Conservation (phyloP, 768 basidiomycete genomes). For the Boletus insuetus region DNA sequence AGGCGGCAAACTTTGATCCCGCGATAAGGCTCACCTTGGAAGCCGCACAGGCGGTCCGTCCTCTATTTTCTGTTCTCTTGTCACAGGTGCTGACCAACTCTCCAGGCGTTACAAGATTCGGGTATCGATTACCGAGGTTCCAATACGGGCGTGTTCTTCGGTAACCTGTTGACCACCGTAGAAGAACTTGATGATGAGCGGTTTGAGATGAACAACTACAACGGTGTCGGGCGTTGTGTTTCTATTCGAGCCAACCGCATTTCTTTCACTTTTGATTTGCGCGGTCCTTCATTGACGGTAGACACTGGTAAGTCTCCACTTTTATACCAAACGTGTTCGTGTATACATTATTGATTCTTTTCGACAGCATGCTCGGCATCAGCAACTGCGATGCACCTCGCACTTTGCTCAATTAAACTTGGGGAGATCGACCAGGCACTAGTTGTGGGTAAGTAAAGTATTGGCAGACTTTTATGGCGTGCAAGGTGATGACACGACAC, state of each 20-base stretch:
- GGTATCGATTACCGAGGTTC: constrained; percentile 44
- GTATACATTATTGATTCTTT: not conserved
- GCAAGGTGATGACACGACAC: not conserved
- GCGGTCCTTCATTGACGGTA: constrained; percentile 47
- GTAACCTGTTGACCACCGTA: constrained; percentile 29
- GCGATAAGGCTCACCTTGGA: constrained; percentile 32
- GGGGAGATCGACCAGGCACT: constrained; percentile 50
- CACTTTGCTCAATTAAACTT: constrained; percentile 39
- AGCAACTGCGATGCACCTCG: constrained; percentile 47
- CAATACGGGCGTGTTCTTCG: constrained; percentile 42
- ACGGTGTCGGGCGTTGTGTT: constrained; percentile 30
- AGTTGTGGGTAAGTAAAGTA: constrained; percentile 28
- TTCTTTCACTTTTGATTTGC: constrained; percentile 36
- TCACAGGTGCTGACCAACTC: not conserved
- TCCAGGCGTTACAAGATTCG: constrained; percentile 41
- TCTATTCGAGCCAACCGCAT: constrained; percentile 33
- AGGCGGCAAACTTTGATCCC: constrained; percentile 31
- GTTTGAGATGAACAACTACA: constrained; percentile 26
- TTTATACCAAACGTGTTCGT: not conserved
- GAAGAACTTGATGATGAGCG: constrained; percentile 30
- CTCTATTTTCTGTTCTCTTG: not conserved
- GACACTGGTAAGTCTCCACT: constrained; percentile 29
- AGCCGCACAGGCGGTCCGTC: constrained; percentile 28
- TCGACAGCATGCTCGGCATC: constrained; percentile 42
- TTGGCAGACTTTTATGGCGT: not conserved